phyloP scores from a whole-genome alignment of 2,329 filamentous ascomycete species.

The Claviceps monticola region DNA sequence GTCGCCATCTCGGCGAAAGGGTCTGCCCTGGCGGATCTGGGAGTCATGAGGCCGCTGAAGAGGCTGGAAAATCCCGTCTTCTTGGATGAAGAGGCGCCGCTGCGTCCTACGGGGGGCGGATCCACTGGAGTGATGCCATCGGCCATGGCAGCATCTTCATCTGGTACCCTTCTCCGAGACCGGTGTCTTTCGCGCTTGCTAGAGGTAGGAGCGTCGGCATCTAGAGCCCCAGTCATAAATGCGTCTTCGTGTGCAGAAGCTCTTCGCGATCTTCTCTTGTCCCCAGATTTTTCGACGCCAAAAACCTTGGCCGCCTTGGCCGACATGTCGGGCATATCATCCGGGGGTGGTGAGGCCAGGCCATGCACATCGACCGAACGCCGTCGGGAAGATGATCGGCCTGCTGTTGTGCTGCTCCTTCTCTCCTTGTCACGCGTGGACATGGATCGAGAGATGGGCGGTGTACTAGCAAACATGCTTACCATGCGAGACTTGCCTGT shows the following conservation, averaged over 20 bases:
- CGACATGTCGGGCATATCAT: conserved; percentile 49
- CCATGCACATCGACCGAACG: conserved; percentile 53
- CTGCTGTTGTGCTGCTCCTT: conserved; percentile 27
- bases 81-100: conserved; percentile 26
- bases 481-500: conserved; percentile 40
- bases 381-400: conserved; percentile 53
- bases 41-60: conserved; percentile 44
- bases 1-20: conserved; percentile 34
- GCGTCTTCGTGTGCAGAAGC: conserved; percentile 34
- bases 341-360: conserved; percentile 59
- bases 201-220: conserved; percentile 19
- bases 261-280: conserved; percentile 33
- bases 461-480: conserved; percentile 50
- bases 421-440: conserved; percentile 51
- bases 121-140: conserved; percentile 21
- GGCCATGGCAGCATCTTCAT: conserved; percentile 27
- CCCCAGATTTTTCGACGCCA: conserved; percentile 35
- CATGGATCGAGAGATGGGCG: conserved; percentile 54
- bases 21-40: conserved; percentile 31
- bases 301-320: conserved; percentile 70
- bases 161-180: conserved; percentile 16
- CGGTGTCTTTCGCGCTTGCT: conserved; percentile 21
- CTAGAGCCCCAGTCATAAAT: conserved; percentile 30
- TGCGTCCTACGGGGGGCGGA: conserved; percentile 15
- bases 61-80: conserved; percentile 45